Base-by-base conservation (phyloP, 1,284 basidiomycete species). In the Fomitopsis pinicola region DNA sequence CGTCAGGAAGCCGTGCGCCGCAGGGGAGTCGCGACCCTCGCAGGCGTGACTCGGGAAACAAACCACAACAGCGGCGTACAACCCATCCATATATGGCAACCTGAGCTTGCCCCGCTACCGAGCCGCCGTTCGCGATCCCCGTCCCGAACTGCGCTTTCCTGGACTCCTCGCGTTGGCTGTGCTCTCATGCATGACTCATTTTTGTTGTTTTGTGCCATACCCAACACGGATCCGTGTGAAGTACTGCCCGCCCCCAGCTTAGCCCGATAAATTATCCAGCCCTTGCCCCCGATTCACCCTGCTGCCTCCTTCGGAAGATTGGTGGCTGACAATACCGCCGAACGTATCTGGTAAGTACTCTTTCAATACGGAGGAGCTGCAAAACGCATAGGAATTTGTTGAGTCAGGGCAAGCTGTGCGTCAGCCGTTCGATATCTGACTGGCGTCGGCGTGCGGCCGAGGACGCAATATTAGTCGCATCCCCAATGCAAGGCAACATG, bases 21-120 rank as follows among this genome's bases (percentile, higher is more conserved):
- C 62, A 68, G 67, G 68, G 62, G 53, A 66, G 68, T 65, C 67
- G 69, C 69, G 66, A 65, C 61, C 19, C 46, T 55, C 61, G 60
- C 56, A 48, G 62, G 66, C 69, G 71, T 72, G 72, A 74, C 71
- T 72, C 71, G 62, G 61, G 59, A 68, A 72, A 72, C 71, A 72
- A 60, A 67, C 67, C 66, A 70, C 71, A 72, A 71, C 71, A 72
- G 62, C 65, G 48, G 55, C 59, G 63, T 65, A 64, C 66, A 64
- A 70, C 63, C 22, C 61, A 62, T 48, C 72, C 66, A 52, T 30
- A 66, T 70, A 64, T 62, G 69, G 70, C 30, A 56, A 48, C 33
- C 59, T 65, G 52, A 12, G 35, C 52, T 19, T n/a, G 22, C 2
- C 17, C 28, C 48, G 30, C 52, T 54, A 2, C 52, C 52, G 52